Base-by-base conservation (phyloP, 257 asterid genomes). In the Nicotiana otophora region DNA sequence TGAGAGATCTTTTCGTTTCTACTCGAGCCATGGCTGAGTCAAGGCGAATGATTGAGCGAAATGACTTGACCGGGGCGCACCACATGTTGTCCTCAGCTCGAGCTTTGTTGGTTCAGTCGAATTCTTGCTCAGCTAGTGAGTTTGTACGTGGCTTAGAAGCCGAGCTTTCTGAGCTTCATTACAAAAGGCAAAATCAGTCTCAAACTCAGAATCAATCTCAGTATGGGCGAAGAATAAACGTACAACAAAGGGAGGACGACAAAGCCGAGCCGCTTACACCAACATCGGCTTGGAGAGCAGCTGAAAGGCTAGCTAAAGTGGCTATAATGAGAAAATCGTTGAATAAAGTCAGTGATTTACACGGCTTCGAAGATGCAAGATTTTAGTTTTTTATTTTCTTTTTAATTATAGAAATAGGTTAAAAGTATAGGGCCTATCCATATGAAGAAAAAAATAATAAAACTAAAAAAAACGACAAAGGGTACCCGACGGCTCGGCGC, bases 261-360 rank as follows among this genome's bases (percentile, higher is more conserved):
- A 91, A 92, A 77, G 85, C 89, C 30, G 99, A 96, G 92, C 97
- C 95, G 82, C 90, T 93, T 1, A 94, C 99, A 84, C 99, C 99
- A 61, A 95, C 97, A 5, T 97, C 99, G 87, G 99, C 99, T 81
- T 97, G 99, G 99, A 91, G 95, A 84, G 98, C 98, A 31, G 98
- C 98, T 64, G 99, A 97, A 85, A 92, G 97, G 88, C 90, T 97
- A 36, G 99, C 99, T n/a, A 97, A 97, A 75, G 91, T 97, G n/a
- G 99, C 99, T 33, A 93, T 93, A 7, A 93, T 92, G 96, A 93
- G 96, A 84, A 97, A 93, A 89, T 93, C 98, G 14, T 72, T 94
- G 96, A 97, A 92, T 72, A 88, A 97, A 89, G 99, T 97, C 86
- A 91, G 98, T 90, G 99, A 97, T 64, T 89, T 97, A 62, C 98